Base-by-base conservation (phyloP, 306 rosid genomes). In the Lathyrus sativus region DNA sequence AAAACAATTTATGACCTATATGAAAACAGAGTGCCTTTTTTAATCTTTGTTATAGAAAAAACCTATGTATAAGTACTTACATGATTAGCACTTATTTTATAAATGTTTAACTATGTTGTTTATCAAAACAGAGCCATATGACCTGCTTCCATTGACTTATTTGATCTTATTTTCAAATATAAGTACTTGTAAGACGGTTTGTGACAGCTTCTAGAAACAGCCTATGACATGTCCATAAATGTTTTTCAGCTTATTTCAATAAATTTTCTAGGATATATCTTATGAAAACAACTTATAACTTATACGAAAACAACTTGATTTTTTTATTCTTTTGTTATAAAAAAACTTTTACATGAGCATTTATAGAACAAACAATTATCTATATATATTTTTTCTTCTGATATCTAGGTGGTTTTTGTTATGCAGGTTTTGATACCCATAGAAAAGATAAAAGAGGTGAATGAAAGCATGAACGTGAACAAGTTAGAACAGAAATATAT, bases 351-450 rank as follows among this genome's bases (percentile, higher is more conserved):
- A 6, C 4, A 1, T 14, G 15, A 14, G 10, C 4, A 14, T 9
- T 46, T 46, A 14, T 46, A 46, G 1, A 8, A 45, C n/a, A 46
- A n/a, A n/a, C 7, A 2, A 3, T 43, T 38, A 55, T 64, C 6
- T 22, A 45, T 70, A 9, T 44, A 22, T 44, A 14, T 35, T 24
- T 18, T 55, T 54, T 26, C 0, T 63, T 63, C 4, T 50, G 28
- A 75, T 58, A 63, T 26, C 4, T 59, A 11, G 11, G 22, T 42
- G 8, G 22, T 42, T 18, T 13, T 3, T 38, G 12, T 3, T 54
- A 31, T 59, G 77, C 84, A 91, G 97, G 92, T 89, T 67, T 68
- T 80, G 85, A 79, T 91, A 77, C 97, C 97, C 60, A 46, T 83
- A 24, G 55, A 35, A 76, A 83, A 80, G 56, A 82, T 91, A 63